A percentile compares a stretch with the other conserved stretches of the same genome.
Evolutionary conservation across 2,329 filamentous ascomycete species (phyloP).

Genomic region (Trichothecium sympodiale): DNA sequence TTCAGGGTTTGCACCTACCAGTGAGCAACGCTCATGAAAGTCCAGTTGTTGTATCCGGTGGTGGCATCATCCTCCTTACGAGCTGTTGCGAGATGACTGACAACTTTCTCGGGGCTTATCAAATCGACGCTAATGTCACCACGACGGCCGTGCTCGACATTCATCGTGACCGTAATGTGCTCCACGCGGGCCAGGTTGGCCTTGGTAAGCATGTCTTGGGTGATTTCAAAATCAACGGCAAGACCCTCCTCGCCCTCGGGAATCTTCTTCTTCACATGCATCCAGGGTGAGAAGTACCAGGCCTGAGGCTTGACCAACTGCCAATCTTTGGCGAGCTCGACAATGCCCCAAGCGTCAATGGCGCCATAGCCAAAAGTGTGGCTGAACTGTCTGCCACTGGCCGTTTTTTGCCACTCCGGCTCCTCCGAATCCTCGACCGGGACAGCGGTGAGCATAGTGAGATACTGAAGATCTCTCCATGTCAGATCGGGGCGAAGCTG

Average conservation of each 20-base stretch:
- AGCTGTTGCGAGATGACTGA: conserved; percentile 72
- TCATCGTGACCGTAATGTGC: conserved; percentile 97
- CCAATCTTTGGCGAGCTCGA: conserved; percentile 79
- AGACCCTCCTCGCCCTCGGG: conserved; percentile 78
- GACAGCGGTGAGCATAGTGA: conserved; percentile 75
- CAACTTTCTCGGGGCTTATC: conserved; percentile 68
- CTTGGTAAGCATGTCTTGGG: conserved; percentile 63
- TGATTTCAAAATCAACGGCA: conserved; percentile 71
- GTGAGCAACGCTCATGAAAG: conserved; percentile 96
- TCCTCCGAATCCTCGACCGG: conserved; percentile 55
- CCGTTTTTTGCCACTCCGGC: conserved; percentile 72
- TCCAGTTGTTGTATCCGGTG: conserved; percentile 84
- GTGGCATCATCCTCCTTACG: conserved; percentile 56
- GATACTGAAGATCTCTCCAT: conserved; percentile 92
- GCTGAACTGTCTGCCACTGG: conserved; percentile 76
- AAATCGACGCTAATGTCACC: conserved; percentile 91
- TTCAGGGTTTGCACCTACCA: conserved; percentile 48
- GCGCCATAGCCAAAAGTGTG: conserved; percentile 96
- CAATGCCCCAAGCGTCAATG: conserved; percentile 75
- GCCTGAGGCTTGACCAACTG: conserved; percentile 86
- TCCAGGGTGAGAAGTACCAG: conserved; percentile 90
- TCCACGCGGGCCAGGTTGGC: conserved; percentile 82
- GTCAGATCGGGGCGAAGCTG: conserved; percentile 75
- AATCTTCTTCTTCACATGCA: conserved; percentile 76
- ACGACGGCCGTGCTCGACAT: conserved; percentile 74